Evolutionary conservation across 495 filamentous ascomycete genomes (phyloP).

Genomic region (Penicillium bovifimosum): DNA sequence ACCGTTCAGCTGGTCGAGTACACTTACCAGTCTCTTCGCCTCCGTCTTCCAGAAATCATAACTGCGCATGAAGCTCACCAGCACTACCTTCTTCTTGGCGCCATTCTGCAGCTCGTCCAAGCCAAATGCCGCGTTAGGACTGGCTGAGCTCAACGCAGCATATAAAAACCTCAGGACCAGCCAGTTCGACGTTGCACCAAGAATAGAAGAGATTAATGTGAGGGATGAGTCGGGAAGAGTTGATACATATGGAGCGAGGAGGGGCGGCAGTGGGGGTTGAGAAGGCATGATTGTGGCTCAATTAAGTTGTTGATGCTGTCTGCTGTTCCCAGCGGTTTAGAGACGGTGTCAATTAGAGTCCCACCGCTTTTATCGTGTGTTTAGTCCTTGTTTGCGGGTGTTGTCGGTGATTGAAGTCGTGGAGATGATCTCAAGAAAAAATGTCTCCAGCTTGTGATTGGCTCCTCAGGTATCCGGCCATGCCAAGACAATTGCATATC

Average conservation of each 20-base stretch:
- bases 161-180: constrained; percentile 60
- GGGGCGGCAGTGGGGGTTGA: constrained; percentile 55
- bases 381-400: neutral
- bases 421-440: constrained; percentile 33
- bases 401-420: constrained; percentile 7
- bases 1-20: neutral
- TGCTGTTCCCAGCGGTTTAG: neutral
- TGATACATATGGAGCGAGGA: constrained; percentile 61
- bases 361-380: neutral
- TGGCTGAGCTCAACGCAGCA: constrained; percentile 41
- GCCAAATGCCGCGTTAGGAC: constrained; percentile 18
- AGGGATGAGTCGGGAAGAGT: constrained; percentile 48
- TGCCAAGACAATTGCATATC: constrained; percentile 7
- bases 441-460: constrained; percentile 29
- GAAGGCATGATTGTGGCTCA: constrained; percentile 37
- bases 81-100: constrained; percentile 52
- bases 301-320: neutral
- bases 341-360: neutral
- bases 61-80: constrained; percentile 77
- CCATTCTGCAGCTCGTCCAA: constrained; percentile 18
- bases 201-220: constrained; percentile 65
- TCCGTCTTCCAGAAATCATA: constrained; percentile 68
- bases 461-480: constrained; percentile 7
- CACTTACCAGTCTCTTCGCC: constrained; percentile 53
- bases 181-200: constrained; percentile 72